These are phyloP conservation scores for Cudoniella acicularis DNA, from an alignment of 495 filamentous ascomycete species.

Conservation along the genomic window DNA sequence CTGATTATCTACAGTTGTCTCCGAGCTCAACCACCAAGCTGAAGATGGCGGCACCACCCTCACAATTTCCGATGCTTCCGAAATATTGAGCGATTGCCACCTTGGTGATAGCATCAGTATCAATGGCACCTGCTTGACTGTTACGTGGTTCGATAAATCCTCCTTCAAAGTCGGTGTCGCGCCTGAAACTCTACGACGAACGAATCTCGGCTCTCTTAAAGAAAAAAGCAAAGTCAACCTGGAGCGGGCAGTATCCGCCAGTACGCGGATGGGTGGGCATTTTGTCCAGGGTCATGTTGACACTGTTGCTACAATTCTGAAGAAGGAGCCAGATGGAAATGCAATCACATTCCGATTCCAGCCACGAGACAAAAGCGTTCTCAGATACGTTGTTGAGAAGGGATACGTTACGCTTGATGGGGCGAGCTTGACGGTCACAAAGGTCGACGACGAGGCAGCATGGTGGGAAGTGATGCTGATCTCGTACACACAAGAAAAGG, in stretches of 20 bases:
- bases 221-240: constrained; percentile 68
- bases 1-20: constrained; percentile 59
- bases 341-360: constrained; percentile 78
- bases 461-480: constrained; percentile 99
- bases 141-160: constrained; percentile 59
- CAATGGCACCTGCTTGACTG: constrained; percentile 88
- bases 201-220: constrained; percentile 76
- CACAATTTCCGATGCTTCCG: constrained; percentile 71
- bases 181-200: constrained; percentile 93
- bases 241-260: constrained; percentile 82
- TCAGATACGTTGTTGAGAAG: constrained; percentile 92
- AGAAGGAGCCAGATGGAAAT: constrained; percentile 75
- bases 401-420: constrained; percentile 95
- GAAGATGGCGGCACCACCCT: constrained; percentile 82
- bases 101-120: constrained; percentile 90
- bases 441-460: constrained; percentile 68
- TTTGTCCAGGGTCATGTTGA: constrained; percentile 95
- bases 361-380: constrained; percentile 59
- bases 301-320: constrained; percentile 69
- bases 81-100: constrained; percentile 76
- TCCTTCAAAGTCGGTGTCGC: constrained; percentile 92
- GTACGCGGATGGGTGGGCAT: constrained; percentile 86
- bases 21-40: constrained; percentile 74
- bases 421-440: constrained; percentile 89
- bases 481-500: constrained; percentile 92